Conservation (phyloP, 2,329 filamentous ascomycete species). For the Diaporthe sp. region DNA sequence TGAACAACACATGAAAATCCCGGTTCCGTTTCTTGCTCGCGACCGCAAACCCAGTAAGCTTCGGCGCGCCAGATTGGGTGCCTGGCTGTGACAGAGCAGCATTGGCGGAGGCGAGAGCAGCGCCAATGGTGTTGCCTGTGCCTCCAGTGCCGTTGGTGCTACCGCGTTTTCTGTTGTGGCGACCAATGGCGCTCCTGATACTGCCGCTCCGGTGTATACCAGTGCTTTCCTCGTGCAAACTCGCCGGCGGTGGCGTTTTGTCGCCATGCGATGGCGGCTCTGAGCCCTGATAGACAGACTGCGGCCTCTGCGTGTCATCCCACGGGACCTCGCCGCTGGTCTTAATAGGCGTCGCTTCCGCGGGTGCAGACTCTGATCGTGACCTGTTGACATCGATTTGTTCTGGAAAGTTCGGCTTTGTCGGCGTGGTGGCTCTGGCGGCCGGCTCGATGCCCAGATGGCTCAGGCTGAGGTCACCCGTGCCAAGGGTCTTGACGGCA, state of each 20-base stretch:
- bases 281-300: conserved; percentile 56
- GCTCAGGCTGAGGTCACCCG: conserved; percentile 88
- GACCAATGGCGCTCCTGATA: conserved; percentile 70
- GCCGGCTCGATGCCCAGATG: conserved; percentile 84
- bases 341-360: conserved; percentile 52
- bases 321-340: conserved; percentile 51
- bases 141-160: conserved; percentile 70
- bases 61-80: conserved; percentile 71
- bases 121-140: conserved; percentile 76
- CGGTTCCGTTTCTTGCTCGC: conserved; percentile 96
- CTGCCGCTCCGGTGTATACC: conserved; percentile 74
- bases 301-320: conserved; percentile 55
- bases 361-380: conserved; percentile 71
- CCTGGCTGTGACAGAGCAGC: conserved; percentile 76
- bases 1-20: conserved; percentile 93
- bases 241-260: conserved; percentile 74
- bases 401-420: conserved; percentile 67
- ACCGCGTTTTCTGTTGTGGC: conserved; percentile 77
- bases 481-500: conserved; percentile 89
- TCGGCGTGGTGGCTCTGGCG: conserved; percentile 66
- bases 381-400: conserved; percentile 56
- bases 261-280: conserved; percentile 66
- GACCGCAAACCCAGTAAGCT: conserved; percentile 93
- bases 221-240: conserved; percentile 73
- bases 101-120: conserved; percentile 78